Evolutionary conservation across 1,284 basidiomycete species (phyloP), one percentile per base, ranked within the genome.

Genomic region (Ceratorhiza oryzae-sativae): DNA sequence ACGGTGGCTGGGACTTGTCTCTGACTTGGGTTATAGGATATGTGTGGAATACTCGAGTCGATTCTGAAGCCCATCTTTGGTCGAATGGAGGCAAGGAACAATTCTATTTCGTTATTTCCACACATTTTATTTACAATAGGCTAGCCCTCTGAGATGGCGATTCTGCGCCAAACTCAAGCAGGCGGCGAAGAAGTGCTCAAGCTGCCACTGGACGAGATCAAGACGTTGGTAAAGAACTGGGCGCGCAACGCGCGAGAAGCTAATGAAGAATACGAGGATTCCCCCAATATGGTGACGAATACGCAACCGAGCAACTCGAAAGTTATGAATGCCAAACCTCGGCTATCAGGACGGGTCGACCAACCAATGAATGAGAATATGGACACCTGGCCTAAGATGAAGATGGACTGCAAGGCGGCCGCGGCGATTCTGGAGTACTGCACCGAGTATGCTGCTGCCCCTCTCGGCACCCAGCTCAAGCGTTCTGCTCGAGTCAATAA

Each of bases 221-320:
- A n/a, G 34, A 30, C 13, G 27, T 18, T 55, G 36, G 53, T 55
- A 1, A n/a, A 55, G 53, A 55, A 55, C 53, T 55, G 53, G 53
- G 32, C 30, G 51, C 51, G 30, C 27, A 9, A 55, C 27, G 27
- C 27, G 25, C 51, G 51, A 27, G 27, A 55, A 13, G 51, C 27
- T 15, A 30, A 55, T 3, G 27, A 55, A 30, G 32, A 55, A 18
- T 32, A 32, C n/a, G 51, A 13, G 6, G 25, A 30, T 30, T 55
- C 32, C 51, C 25, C 10, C 13, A 55, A 32, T 15, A 15, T 55
- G 25, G 27, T 18, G 18, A 30, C 10, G 2, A 30, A 39, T 13
- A 39, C 13, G 8, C 36, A 39, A 10, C 25, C 30, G 51, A 30
- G 51, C 25, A 55, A 30, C 51, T 23, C 30, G n/a, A n/a, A n/a